Evolutionary conservation across 352 stramenopile genomes (phyloP), one percentile per base, ranked within the genome.

Genomic region (Pythium dissotocum): DNA sequence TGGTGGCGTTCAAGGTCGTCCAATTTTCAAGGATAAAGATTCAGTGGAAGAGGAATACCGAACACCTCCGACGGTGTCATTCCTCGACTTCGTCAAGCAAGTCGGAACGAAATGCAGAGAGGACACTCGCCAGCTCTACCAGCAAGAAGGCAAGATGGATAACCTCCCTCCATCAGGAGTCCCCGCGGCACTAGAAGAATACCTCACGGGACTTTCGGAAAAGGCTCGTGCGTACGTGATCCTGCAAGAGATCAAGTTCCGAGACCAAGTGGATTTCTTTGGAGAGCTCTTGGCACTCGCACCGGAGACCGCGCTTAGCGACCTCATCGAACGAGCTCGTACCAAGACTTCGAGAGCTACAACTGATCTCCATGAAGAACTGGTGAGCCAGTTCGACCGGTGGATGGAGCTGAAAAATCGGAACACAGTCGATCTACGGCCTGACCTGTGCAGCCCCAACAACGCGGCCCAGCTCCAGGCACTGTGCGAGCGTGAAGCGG

Each of bases 391-490:
- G 33, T 82, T 79, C 21, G 30, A 72, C 2, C 60, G 59, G 33
- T 90, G 78, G 75, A 78, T 85, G 46, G 56, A 77, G 2, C 61
- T 76, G 24, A 91, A 90, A 56, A 70, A 75, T 7, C 63, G 71
- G 7, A 77, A 96, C 63, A 79, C 68, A 2, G 28, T 79, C 30
- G 73, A 85, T 38, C 63, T 97, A 16, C 77, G 87, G 21, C 90
- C 90, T 0, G 76, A 91, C 30, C 71, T 97, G 30, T 90, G 85
- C 61, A 93, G 82, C 13, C 79, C 80, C 12, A 95, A 97, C 73
- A 85, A 88, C 36, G 63, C 48, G 1, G 44, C 70, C 0, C 71
- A 85, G 42, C 70, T 97, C 33, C 62, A 72, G 33, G 73, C 71
- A 13, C 65, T 97, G 13, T 84, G 83, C 59, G 65, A 71, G 4